phyloP scores from a whole-genome alignment of 176 grass and related monocot species.

The Aegilops tauschii region DNA sequence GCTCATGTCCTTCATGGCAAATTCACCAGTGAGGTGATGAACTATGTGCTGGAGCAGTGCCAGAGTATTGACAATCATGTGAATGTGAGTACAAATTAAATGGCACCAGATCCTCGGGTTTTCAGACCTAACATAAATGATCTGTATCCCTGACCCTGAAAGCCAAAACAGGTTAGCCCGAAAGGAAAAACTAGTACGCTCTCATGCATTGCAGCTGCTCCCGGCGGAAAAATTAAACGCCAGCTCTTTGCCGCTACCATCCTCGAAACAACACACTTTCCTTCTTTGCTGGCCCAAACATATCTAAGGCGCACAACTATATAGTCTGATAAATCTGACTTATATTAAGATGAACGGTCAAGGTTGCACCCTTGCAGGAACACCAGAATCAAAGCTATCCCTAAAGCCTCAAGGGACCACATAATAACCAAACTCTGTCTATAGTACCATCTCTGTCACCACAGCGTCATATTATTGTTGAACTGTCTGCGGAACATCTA shows the following conservation, averaged over 20 bases:
- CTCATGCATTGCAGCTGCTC: no score
- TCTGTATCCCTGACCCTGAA: no score
- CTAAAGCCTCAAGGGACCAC: constrained; percentile 17
- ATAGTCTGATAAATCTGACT: not conserved
- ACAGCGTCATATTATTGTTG: not conserved
- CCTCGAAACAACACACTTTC: not conserved
- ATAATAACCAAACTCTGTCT: constrained; percentile 3
- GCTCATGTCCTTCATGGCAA: no score
- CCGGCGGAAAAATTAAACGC: not conserved
- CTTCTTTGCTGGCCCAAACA: not conserved
- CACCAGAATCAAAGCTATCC: constrained; percentile 6
- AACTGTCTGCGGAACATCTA: constrained; percentile 3
- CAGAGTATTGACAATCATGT: no score
- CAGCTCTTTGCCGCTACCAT: constrained; percentile 16
- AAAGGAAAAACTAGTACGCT: no score
- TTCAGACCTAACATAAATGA: no score
- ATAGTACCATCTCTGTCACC: not conserved
- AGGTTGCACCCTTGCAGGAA: constrained; percentile 22
- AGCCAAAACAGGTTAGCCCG: no score
- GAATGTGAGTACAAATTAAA: no score
- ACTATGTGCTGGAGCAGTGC: no score
- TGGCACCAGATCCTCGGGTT: no score
- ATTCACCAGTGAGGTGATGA: no score
- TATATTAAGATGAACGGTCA: constrained; percentile 2
- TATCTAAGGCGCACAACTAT: not conserved